Percentiles rank a stretch among this genome's conserved stretches.
Conservation (phyloP, 1,284 basidiomycete genomes). For the Mycena sp. region DNA sequence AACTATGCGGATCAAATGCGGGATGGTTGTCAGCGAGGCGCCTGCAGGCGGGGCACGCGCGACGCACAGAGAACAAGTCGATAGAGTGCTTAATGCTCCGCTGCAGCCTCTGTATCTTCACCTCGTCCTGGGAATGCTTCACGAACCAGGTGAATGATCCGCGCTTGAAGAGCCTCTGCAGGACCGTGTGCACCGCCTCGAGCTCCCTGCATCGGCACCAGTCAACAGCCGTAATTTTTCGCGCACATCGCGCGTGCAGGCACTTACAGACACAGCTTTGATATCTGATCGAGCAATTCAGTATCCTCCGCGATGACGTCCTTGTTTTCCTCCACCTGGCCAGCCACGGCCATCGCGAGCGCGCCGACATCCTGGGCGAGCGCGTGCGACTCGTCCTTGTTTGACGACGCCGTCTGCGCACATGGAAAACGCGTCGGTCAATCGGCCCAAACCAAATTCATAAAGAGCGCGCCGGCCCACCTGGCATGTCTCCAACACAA, state of each 20-base stretch:
- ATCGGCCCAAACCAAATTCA: neutral
- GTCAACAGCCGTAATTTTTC: constrained; percentile 16
- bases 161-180: constrained; percentile 27
- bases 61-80: constrained; percentile 29
- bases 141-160: constrained; percentile 28
- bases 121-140: constrained; percentile 30
- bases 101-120: constrained; percentile 22
- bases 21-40: neutral
- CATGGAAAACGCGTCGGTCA: neutral
- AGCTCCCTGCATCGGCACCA: constrained; percentile 22
- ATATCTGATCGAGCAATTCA: constrained; percentile 24
- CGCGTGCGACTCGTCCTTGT: constrained; percentile 23
- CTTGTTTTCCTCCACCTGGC: constrained; percentile 25
- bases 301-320: constrained; percentile 16
- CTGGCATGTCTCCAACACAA: constrained; percentile 28
- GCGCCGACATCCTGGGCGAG: constrained; percentile 22
- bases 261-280: constrained; percentile 28
- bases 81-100: constrained; percentile 31
- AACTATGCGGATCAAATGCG: constrained; percentile 14
- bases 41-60: neutral
- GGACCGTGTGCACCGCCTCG: constrained; percentile 23
- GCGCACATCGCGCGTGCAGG: neutral
- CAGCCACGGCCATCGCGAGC: constrained; percentile 19
- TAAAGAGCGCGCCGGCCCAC: neutral
- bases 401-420: constrained; percentile 29